Percentiles rank a stretch among this genome's conserved stretches.
phyloP scores from a whole-genome alignment of 1,284 basidiomycete genomes.

The Vanrija sp. region DNA sequence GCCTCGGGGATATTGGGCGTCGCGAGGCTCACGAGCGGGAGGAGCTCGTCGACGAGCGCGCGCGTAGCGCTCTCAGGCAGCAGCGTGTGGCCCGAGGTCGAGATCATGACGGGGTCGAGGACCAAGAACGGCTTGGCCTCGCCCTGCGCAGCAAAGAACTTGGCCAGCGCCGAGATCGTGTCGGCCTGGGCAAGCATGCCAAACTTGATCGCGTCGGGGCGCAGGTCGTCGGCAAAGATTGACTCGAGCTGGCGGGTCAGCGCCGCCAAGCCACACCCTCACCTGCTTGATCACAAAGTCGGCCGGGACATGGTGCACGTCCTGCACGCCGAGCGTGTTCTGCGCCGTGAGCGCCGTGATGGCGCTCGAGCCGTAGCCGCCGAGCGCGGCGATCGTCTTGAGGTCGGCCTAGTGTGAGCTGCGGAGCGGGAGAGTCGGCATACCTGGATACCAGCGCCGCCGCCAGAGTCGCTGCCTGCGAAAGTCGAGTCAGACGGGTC shows the following conservation, averaged over 20 bases:
- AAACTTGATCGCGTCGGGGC: constrained; percentile 75
- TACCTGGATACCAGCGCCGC: constrained; percentile 87
- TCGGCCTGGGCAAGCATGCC: constrained; percentile 68
- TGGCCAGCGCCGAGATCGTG: constrained; percentile 49
- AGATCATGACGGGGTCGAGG: constrained; percentile 88
- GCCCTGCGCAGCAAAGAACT: constrained; percentile 24
- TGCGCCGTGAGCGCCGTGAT: constrained; percentile 88
- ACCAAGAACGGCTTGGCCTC: constrained; percentile 56
- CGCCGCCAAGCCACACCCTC: constrained; percentile 21
- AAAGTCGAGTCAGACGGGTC: not conserved
- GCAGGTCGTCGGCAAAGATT: constrained; percentile 69
- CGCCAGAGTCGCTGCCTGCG: constrained; percentile 62
- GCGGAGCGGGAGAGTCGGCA: not conserved
- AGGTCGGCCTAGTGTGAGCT: constrained; percentile 58
- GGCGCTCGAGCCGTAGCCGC: constrained; percentile 80
- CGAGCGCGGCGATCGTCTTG: constrained; percentile 74
- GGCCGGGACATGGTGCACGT: constrained; percentile 61
- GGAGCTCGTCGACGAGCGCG: constrained; percentile 56
- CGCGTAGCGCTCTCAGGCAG: constrained; percentile 58
- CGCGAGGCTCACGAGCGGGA: constrained; percentile 69
- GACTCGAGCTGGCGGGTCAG: constrained; percentile 59
- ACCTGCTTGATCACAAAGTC: constrained; percentile 70
- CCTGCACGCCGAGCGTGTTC: constrained; percentile 81
- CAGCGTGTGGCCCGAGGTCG: constrained; percentile 81
- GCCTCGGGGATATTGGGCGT: constrained; percentile 88